phyloP scores from a whole-genome alignment of 768 basidiomycete genomes.

The Lentinula sp. region DNA sequence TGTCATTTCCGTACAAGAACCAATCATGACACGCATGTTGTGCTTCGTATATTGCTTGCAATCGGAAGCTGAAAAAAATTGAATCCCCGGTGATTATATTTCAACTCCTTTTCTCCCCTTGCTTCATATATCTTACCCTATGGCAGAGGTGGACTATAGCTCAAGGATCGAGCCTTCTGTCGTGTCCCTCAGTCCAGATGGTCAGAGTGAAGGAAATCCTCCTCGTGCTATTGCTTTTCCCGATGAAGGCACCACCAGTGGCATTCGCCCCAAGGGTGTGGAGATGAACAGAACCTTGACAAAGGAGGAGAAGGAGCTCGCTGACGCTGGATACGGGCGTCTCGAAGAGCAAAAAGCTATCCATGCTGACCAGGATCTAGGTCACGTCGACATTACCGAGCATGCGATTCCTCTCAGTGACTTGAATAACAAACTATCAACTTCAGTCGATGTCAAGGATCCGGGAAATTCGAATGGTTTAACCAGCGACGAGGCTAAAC shows the following conservation, averaged over 20 bases:
- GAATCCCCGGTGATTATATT: not conserved
- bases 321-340: constrained; percentile 65
- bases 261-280: constrained; percentile 42
- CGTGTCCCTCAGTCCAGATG: constrained; percentile 9
- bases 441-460: constrained; percentile 48
- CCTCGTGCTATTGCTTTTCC: constrained; percentile 45
- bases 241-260: constrained; percentile 22
- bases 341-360: constrained; percentile 39
- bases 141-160: not conserved
- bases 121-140: not conserved
- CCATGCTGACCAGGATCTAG: constrained; percentile 21
- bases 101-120: not conserved
- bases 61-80: not conserved
- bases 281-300: constrained; percentile 60
- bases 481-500: constrained; percentile 43
- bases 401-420: constrained; percentile 40
- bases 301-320: constrained; percentile 61
- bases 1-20: constrained; percentile 14
- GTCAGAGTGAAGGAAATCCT: constrained; percentile 26
- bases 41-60: not conserved
- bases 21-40: constrained; percentile 12
- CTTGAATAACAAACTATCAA: constrained; percentile 35
- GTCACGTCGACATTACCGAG: constrained; percentile 54
- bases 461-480: constrained; percentile 47
- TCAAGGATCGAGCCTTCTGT: not conserved